Evolutionary conservation across 177 flowering plant species (phyloP).

Genomic region (Viscum album): DNA sequence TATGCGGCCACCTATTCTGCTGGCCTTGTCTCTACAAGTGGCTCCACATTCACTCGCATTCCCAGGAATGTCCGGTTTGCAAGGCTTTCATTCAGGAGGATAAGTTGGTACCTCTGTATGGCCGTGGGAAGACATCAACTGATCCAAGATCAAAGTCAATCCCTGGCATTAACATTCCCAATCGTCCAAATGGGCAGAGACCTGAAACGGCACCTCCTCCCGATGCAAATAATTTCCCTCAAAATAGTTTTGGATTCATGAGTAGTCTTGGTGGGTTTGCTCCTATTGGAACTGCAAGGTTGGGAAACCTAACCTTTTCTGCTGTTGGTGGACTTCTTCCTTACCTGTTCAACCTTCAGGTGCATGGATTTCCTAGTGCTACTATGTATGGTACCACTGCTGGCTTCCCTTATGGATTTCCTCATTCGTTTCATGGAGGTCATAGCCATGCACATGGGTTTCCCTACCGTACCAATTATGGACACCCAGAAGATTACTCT

Average conservation of each 20-base stretch:
- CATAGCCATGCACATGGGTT: constrained; percentile 44
- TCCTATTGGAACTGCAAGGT: constrained; percentile 48
- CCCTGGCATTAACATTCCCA: constrained; percentile 50
- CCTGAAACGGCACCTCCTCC: constrained; percentile 71
- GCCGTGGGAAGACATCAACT: constrained; percentile 53
- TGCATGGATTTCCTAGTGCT: constrained; percentile 56
- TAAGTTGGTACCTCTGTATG: constrained; percentile 75
- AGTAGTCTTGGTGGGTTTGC: constrained; percentile 49
- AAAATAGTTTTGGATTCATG: constrained; percentile 51
- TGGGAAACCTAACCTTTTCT: constrained; percentile 59
- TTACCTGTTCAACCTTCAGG: constrained; percentile 50
- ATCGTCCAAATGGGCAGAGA: constrained; percentile 70
- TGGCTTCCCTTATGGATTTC: constrained; percentile 46
- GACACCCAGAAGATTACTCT: constrained; percentile 38
- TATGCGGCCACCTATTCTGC: constrained; percentile 73
- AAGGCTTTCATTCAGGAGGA: constrained; percentile 66
- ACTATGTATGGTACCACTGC: constrained; percentile 46
- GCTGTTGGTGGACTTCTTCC: constrained; percentile 74
- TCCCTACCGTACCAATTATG: constrained; percentile 26
- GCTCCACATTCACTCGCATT: constrained; percentile 52
- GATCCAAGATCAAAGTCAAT: constrained; percentile 67
- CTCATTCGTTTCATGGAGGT: constrained; percentile 56
- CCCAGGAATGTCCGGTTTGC: constrained; percentile 69
- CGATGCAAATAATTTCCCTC: constrained; percentile 41
- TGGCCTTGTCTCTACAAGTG: constrained; percentile 87